Evolutionary conservation across 768 basidiomycete genomes (phyloP), one percentile per base, ranked within the genome.

Genomic region (Pleurotus giganteus): DNA sequence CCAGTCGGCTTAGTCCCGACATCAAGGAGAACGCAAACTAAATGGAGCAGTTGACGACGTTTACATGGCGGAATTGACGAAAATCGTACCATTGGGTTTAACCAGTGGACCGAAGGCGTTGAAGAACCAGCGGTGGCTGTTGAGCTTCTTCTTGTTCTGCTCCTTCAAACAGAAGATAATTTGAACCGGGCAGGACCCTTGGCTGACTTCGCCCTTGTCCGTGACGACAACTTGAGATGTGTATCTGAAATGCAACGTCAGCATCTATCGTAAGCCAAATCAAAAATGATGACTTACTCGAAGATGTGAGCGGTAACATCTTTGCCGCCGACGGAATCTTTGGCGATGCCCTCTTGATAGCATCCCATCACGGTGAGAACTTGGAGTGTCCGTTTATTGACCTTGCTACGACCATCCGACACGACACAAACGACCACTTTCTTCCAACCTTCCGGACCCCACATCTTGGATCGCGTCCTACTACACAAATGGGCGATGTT

Each of bases 81-180:
- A 46, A 36, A 17, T 55, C 73, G 29, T 47, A 86, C 89, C 88
- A 63, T 94, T 92, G 34, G 94, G 88, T 58, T 86, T 83, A 62
- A 96, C 81, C 54, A 95, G 75, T 23, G 94, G 91, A 19, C 91
- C 90, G 60, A 96, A 91, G 0, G 91, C 94, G 64, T 97, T 97
- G 81, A 97, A 96, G 78, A 96, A 96, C 94, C 94, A 97, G 17
- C 94, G 82, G 65, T 97, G 94, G 62, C 88, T 90, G 75, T 96
- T 96, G 62, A 96, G 79, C 69, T 97, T 96, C 79, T 96, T 95
- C 79, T 94, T 94, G 79, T 95, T 97, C 74, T 92, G 90, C 68
- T 95, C 93, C 71, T 95, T 95, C 64, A 95, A 74, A 65, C 92
- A 94, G 74, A 94, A 94, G 43, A 98, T 74, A 61, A 91, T 79